Base-by-base conservation (phyloP, 192 early-diverging fungal species). In the Linnemannia elongata region DNA sequence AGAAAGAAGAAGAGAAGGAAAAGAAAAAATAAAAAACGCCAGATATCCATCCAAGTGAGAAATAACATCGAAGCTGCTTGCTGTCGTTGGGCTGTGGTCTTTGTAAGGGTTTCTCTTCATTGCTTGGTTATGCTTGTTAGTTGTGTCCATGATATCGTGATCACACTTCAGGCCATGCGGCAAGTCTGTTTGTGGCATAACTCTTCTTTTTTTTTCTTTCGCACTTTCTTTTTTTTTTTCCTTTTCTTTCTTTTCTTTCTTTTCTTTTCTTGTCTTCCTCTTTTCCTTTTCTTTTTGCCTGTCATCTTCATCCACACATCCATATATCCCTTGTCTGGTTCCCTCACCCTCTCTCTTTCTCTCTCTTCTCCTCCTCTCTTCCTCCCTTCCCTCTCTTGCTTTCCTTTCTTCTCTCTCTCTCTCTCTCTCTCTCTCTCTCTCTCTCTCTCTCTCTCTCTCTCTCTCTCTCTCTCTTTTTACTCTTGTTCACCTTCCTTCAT, bases 211-310 rank as follows among this genome's bases (percentile, higher is more conserved):
- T 0, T 45, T 44, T 39, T 68, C 39, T 30, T 66, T 41, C 41
- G 0, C 6, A 5, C 22, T 66, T 27, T 30, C 30, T 3, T 4
- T 15, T 44, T 39, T 20, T 35, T 66, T 38, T 20, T 0, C 39
- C 15, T 66, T 36, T 41, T 24, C 24, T 33, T 41, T 38, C n/a
- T 30, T 42, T 77, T 27, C 38, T 63, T 66, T 27, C 22, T 27
- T 63, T 68, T 45, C 20, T 68, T 63, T 27, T 57, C 33, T 77
- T 68, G 22, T 77, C 52, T 66, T 45, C 33, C 47, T 45, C 27
- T 41, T 30, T 68, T 68, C 9, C 8, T 44, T 41, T 30, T 70
- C 22, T 24, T 35, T 39, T 39, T 42, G 20, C 24, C 6, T 42
- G 20, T 41, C 69, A 71, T 70, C 20, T 27, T 30, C 12, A 66